These are phyloP conservation scores for Alnus glutinosa DNA, from an alignment of 306 rosid species.

Conservation along the genomic window DNA sequence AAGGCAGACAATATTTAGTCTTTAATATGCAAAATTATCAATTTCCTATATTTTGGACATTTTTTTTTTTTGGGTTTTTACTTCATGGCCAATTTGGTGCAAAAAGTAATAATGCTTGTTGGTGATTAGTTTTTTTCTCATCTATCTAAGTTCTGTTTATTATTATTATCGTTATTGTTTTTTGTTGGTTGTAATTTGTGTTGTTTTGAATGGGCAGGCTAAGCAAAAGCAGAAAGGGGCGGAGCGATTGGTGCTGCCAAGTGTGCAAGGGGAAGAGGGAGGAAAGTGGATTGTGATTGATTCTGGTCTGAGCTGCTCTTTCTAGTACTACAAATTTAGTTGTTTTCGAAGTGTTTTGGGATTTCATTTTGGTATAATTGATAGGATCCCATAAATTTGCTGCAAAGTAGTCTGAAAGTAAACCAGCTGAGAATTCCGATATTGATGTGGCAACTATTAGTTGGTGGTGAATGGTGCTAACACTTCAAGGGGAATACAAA, in stretches of 20 bases:
- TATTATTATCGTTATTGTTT: background rate
- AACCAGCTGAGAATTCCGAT: background rate
- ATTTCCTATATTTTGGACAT: background rate
- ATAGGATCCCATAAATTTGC: background rate
- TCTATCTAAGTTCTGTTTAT: background rate
- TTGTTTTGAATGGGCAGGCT: conserved; percentile 43
- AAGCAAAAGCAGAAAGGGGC: conserved; percentile 91
- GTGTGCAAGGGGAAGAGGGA: conserved; percentile 81
- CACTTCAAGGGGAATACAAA: background rate
- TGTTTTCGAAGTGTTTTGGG: background rate
- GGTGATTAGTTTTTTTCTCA: background rate
- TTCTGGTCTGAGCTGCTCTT: conserved; percentile 60
- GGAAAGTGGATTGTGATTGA: conserved; percentile 96
- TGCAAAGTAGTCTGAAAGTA: background rate
- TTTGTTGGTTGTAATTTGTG: background rate
- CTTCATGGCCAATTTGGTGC: background rate
- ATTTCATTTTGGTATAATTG: background rate
- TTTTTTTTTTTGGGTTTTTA: background rate
- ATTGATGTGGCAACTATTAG: background rate
- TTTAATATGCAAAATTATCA: background rate
- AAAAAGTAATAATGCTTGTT: background rate
- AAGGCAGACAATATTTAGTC: background rate
- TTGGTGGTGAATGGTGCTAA: background rate
- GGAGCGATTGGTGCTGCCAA: conserved; percentile 60
- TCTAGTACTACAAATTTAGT: background rate